phyloP scores from a whole-genome alignment of 352 stramenopile species.

The Phytopythium ostracodes region DNA sequence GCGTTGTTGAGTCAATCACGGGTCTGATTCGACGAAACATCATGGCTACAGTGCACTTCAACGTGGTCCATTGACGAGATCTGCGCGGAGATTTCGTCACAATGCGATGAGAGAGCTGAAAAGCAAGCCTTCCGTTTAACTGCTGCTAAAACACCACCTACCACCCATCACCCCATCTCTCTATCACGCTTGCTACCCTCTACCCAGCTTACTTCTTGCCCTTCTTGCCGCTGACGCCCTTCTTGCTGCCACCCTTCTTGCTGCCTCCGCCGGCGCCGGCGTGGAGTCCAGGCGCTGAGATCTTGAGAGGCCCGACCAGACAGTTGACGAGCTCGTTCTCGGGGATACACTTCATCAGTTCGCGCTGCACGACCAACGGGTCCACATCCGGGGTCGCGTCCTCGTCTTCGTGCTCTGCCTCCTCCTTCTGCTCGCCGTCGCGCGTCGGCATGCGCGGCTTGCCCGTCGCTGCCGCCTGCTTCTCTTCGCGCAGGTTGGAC shows the following conservation, averaged over 20 bases:
- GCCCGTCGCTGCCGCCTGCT: constrained; percentile 26
- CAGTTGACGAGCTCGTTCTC: constrained; percentile 89
- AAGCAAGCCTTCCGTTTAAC: background rate
- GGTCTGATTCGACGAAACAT: background rate
- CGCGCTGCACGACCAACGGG: constrained; percentile 67
- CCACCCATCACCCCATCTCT: background rate
- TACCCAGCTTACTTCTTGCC: constrained; percentile 19
- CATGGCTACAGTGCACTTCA: constrained; percentile 1
- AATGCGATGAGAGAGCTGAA: background rate
- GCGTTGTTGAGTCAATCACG: background rate
- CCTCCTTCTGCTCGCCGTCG: background rate
- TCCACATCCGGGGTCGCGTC: constrained; percentile 47
- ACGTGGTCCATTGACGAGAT: background rate
- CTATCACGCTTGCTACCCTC: background rate
- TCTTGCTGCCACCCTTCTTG: constrained; percentile 31
- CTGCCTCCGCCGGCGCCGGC: constrained; percentile 22
- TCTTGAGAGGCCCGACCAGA: constrained; percentile 90
- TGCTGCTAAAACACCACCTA: background rate
- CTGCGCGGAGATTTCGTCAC: too few species aligned
- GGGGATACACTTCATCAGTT: constrained; percentile 86
- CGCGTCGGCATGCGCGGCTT: constrained; percentile 6
- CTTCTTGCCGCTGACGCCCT: constrained; percentile 17
- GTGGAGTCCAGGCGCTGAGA: constrained; percentile 71
- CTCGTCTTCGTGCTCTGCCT: constrained; percentile 22
- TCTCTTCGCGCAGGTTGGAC: constrained; percentile 69